Evolutionary conservation across 2,329 filamentous ascomycete species (phyloP), one percentile per base, ranked within the genome.

Genomic region (Trichoderma brevicompactum): DNA sequence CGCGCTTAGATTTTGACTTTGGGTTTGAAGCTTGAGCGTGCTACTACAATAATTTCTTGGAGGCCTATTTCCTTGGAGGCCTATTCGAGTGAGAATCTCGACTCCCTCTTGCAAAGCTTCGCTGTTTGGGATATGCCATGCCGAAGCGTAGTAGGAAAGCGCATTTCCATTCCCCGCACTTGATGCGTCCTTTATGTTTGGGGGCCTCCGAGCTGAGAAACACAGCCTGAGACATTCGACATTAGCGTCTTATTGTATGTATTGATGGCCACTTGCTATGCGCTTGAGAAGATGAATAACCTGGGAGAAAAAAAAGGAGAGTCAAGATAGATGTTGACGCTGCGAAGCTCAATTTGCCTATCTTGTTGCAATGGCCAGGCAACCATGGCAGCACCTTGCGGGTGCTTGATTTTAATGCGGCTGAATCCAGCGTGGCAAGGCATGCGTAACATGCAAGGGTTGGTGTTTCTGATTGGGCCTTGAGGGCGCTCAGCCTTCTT

Each of bases 391-490:
- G 8, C 15, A 28, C 23, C 48, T 15, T 50, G 17, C 10, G 13
- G 44, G n/a, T 28, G 19, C 5, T 49, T 28, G 7, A 8, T 48
- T 12, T 48, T 28, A 10, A 17, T 50, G 48, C 48, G 48, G 48
- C 48, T 50, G 48, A 50, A 50, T 34, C 13, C 23, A 50, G 7
- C n/a, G 48, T 50, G 48, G 48, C 48, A 23, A 50, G 28, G 49
- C 32, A 17, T 53, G 49, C 32, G 36, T n/a, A 53, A 38, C 32
- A 53, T 38, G 49, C 49, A 36, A 13, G 49, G 32, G 32, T 44
- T 4, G 13, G 13, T n/a, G 10, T 53, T 49, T 13, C 49, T 53
- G 49, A 53, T 53, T 53, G 49, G 49, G 13, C 49, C 49, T 12
- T 36, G 40, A 36, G n/a, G 49, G 13, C n/a, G 43, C 43, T 44